Evolutionary conservation across 148 eudicot species (phyloP), one percentile per base, ranked within the genome.

Genomic region (Rhododendron ovatum): DNA sequence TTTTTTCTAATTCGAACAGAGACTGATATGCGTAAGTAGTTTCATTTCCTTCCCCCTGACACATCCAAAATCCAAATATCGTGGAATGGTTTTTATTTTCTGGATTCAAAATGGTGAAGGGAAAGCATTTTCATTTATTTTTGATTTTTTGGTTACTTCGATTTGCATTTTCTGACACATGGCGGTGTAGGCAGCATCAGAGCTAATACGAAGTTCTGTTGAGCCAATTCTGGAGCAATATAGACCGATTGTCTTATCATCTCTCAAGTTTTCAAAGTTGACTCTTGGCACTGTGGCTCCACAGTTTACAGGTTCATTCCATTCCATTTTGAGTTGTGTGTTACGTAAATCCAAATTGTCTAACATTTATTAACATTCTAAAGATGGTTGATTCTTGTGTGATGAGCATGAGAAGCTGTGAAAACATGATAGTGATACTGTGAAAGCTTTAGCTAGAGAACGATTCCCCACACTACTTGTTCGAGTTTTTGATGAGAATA

Each of bases 261-360:
- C 98, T 67, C 86, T 96, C 51, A 91, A 87, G 89, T 96, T 96
- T 75, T 91, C 91, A 41, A 96, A 88, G 90, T 90, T 96, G 87
- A 96, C 99, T 59, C 96, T 96, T 83, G 99, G 98, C 18, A 96
- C 96, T 73, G 96, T 96, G 78, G 95, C 99, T 59, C 98, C 99
- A 35, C 96, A 94, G 84, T 94, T 96, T 89, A 96, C 98, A 78
- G 99, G 98, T 95, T 55, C 28, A 48, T 59, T 59, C 65, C 14
- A 22, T 59, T 82, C 47, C 17, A 26, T 15, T 53, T 80, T 35
- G 26, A 30, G 37, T 82, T 50, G 6, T 15, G 28, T 2, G 28
- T 78, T 26, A 50, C 2, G 2, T 28, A 80, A 28, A 30, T 43
- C 61, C 13, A n/a, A 5, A 12, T 67, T 67, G 14, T 67, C 74